These are phyloP conservation scores for Gardenia jasminoides DNA, from an alignment of 257 asterid genomes.

Conservation along the genomic window DNA sequence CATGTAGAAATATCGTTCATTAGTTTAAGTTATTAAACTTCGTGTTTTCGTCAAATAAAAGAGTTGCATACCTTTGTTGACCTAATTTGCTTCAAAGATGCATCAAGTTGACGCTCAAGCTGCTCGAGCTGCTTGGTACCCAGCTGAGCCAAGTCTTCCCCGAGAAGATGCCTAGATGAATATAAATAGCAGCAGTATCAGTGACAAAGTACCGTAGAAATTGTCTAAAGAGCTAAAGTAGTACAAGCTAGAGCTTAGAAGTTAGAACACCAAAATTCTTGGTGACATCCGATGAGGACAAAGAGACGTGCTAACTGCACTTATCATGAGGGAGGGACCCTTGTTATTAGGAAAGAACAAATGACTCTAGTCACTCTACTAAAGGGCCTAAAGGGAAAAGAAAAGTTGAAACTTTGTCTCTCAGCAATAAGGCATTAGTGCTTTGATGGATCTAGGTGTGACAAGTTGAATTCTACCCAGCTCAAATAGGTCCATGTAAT, in stretches of 20 bases:
- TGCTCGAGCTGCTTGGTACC: slow-evolving; percentile 51
- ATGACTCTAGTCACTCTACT: neutral
- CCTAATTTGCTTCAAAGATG: slow-evolving; percentile 51
- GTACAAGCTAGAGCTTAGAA: too few relatives aligned
- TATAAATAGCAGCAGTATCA: neutral
- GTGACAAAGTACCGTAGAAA: neutral
- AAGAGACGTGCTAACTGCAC: neutral
- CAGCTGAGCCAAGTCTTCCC: slow-evolving; percentile 59
- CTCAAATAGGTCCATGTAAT: too few relatives aligned
- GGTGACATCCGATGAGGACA: neutral
- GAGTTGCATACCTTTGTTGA: slow-evolving; percentile 40
- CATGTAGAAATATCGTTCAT: too few relatives aligned
- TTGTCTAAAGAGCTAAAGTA: neutral
- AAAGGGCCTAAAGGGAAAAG: neutral
- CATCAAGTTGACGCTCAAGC: slow-evolving; percentile 55
- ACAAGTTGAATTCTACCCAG: too few relatives aligned
- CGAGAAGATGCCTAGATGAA: slow-evolving; percentile 50
- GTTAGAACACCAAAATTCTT: neutral
- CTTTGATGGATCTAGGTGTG: neutral
- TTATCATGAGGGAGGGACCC: neutral
- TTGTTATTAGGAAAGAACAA: neutral
- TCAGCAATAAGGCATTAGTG: neutral
- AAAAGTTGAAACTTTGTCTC: neutral
- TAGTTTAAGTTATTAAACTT: too few relatives aligned
- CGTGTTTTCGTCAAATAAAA: neutral